Evolutionary conservation across 1,139 yeast species (phyloP).

Genomic region (Saccharomycopsis hybrid): DNA sequence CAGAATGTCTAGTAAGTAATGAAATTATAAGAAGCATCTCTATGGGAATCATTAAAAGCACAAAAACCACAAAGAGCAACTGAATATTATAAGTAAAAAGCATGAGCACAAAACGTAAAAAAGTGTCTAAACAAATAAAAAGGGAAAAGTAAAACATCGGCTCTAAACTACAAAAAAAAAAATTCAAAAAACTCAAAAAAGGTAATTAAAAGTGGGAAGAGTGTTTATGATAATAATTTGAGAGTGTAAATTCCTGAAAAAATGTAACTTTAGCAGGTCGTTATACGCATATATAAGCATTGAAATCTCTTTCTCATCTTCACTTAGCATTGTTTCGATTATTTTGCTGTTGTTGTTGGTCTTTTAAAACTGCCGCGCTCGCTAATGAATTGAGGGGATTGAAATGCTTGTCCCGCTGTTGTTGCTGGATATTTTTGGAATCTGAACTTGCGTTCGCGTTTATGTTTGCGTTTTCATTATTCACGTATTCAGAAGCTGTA

Average conservation of each 20-base stretch:
- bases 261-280: background rate
- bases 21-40: no score
- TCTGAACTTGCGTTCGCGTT: background rate
- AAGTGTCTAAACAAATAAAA: background rate
- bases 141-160: background rate
- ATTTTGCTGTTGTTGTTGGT: background rate
- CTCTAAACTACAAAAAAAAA: background rate
- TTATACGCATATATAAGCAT: no score
- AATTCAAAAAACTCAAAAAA: no score
- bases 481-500: background rate
- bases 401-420: background rate
- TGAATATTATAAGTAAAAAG: background rate
- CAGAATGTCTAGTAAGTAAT: no score
- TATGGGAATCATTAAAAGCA: no score
- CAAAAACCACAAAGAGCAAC: no score
- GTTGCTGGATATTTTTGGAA: background rate
- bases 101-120: background rate
- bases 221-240: background rate
- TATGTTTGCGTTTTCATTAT: background rate
- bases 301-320: no score
- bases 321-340: background rate
- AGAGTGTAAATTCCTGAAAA: background rate
- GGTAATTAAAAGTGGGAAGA: background rate
- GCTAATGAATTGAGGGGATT: slow-evolving; percentile 4
- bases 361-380: slow-evolving; percentile 5